Evolutionary conservation across 78 protist species (phyloP).

Genomic region (Polysphondylium violaceum): DNA sequence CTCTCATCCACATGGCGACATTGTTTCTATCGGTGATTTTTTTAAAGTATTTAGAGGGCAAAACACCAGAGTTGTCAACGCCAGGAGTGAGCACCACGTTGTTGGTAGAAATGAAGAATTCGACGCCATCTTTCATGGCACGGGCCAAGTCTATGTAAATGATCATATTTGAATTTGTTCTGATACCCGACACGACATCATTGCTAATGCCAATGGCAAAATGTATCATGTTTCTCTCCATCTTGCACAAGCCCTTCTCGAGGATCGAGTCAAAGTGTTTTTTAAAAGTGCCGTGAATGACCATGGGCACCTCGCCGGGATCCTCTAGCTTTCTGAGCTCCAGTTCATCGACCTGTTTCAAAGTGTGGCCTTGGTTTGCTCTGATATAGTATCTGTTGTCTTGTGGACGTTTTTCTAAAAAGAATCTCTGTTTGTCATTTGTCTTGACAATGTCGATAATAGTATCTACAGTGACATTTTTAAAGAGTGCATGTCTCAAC

Average conservation of each 20-base stretch:
- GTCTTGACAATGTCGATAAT: slow-evolving; percentile 42
- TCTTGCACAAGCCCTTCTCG: slow-evolving; percentile 29
- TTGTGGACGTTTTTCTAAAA: background rate
- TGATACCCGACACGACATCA: slow-evolving; percentile 44
- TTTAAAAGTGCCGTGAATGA: slow-evolving; percentile 56
- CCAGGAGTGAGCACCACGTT: slow-evolving; percentile 53
- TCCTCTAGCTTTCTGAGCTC: background rate
- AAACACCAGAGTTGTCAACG: slow-evolving; percentile 1
- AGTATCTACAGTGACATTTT: slow-evolving; percentile 4
- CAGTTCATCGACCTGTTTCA: slow-evolving; percentile 28
- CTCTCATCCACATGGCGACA: slow-evolving; percentile 16
- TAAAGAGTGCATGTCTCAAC: slow-evolving; percentile 15
- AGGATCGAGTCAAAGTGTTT: slow-evolving; percentile 49
- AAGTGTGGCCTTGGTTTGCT: slow-evolving; percentile 68
- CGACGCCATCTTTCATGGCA: slow-evolving; percentile 24
- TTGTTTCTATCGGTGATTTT: slow-evolving; percentile 25
- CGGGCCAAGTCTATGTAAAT: slow-evolving; percentile 9
- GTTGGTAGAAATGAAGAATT: slow-evolving; percentile 27
- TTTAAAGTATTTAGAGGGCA: slow-evolving; percentile 29
- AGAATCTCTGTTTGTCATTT: slow-evolving; percentile 57
- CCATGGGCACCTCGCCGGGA: background rate
- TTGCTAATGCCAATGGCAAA: slow-evolving; percentile 31
- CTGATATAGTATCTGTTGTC: slow-evolving; percentile 8
- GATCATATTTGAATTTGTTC: slow-evolving; percentile 21
- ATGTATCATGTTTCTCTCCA: slow-evolving; percentile 67